Evolutionary conservation across 441 rosid genomes (phyloP).

Genomic region (Raphanus hybrid): DNA sequence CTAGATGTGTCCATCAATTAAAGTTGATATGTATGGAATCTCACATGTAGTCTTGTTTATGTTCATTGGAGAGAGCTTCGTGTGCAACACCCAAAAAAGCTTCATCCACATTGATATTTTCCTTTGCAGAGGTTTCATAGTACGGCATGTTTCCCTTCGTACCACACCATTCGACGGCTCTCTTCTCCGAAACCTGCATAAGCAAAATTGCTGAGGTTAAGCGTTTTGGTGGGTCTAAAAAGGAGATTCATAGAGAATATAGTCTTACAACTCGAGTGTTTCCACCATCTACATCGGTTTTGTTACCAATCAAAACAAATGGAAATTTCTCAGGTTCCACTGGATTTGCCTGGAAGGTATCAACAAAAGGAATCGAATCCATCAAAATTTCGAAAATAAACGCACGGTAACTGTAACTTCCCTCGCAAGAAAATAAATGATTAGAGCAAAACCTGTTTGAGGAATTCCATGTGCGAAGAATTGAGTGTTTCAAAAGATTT

Average conservation of each 20-base stretch:
- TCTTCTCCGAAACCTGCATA: slow-evolving; percentile 52
- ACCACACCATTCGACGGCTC: slow-evolving; percentile 63
- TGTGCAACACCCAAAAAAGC: slow-evolving; percentile 57
- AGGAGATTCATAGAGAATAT: background rate
- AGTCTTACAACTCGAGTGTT: slow-evolving; percentile 58
- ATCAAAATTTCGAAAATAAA: background rate
- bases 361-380: background rate
- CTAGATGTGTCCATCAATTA: slow-evolving; percentile 1
- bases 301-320: slow-evolving; percentile 66
- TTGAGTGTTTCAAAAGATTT: slow-evolving; percentile 63
- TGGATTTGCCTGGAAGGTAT: slow-evolving; percentile 55
- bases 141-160: slow-evolving; percentile 56
- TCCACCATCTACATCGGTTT: slow-evolving; percentile 72
- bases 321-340: slow-evolving; percentile 60
- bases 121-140: slow-evolving; percentile 68
- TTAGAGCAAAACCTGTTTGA: slow-evolving; percentile 55
- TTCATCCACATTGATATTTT: slow-evolving; percentile 57
- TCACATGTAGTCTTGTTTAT: slow-evolving; percentile 45
- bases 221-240: slow-evolving; percentile 8
- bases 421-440: background rate
- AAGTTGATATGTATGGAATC: background rate
- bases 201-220: background rate
- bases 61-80: slow-evolving; percentile 52
- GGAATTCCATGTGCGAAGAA: slow-evolving; percentile 68
- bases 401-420: slow-evolving; percentile 6